Evolutionary conservation across 176 grass and related monocot genomes (phyloP), one percentile per base, ranked within the genome.

Genomic region (Microstegium vimineum): DNA sequence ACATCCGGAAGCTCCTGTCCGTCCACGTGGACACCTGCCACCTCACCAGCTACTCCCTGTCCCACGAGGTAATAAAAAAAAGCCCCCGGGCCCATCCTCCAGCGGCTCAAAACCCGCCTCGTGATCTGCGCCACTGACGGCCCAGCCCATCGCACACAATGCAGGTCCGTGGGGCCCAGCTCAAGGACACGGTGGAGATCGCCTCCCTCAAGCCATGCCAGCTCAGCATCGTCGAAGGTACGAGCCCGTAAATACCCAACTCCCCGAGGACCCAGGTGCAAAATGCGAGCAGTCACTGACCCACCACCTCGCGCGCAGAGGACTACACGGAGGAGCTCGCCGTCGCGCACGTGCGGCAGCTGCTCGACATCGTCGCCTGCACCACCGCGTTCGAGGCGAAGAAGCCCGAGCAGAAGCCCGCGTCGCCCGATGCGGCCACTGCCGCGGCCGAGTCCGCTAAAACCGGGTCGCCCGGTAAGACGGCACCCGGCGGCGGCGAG

Each of bases 1-100:
- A 98, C 52, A 66, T 98, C 1, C 84, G 89, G 11, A 94, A 90
- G 92, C 88, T 98, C 41, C 78, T 98, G 26, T 74, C 81, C 62
- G 92, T 93, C 90, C 95, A 98, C 73, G 95, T 93, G 45, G 90
- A 95, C 76, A 93, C 92, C 2, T 98, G 92, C 88, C 92, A 93
- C 86, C 63, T 94, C 84, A 98, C 92, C 84, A 93, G 85, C 62
- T 95, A 90, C 81, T 93, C 90, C 13, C 56, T 98, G 40, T 93
- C 89, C 31, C 92, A 98, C 68, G 95, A 98, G 95, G 95, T 98
- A 92, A 57, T n/a, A 54, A 59, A 59, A 59, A 59, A 57, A 35
- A 25, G 2, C 5, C 2, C 4, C 10, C 23, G 10, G 32, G 46
- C 78, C 65, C 43, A 62, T 62, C 20, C 15, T 5, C 8, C 6